Base-by-base conservation (phyloP, 225 moss, liverwort and hornwort species). In the Takakia lepidozioides region DNA sequence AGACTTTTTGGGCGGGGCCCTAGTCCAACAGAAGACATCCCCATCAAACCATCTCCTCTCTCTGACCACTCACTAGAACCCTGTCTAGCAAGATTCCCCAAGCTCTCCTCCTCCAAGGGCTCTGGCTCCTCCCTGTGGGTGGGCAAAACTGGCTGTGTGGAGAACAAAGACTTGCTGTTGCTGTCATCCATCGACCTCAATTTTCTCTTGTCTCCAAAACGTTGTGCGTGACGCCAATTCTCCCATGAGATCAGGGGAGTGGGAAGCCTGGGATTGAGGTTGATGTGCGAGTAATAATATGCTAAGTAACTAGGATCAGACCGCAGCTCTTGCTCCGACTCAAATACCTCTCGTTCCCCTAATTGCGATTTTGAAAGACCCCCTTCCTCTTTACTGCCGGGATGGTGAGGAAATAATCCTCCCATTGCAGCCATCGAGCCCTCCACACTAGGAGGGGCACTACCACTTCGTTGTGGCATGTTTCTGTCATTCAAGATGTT, bases 361-460 rank as follows among this genome's bases (percentile, higher is more conserved):
- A 71, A 20, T 46, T 68, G 69, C 2, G 65, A 51, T 25, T 69
- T 82, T 4, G 62, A 54, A 17, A 65, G 43, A 1, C 81, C 79
- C 15, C 43, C 58, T 22, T 54, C 67, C 19, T 48, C 46, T 16
- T 68, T 60, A 48, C 83, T 71, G 24, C 78, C 84, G 42, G 32
- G 32, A 11, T 32, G 7, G 16, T 85, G 72, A 1, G 27, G 42
- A 59, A 98, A 85, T 8, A 98, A 54, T n/a, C 77, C 77, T 15
- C 75, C 81, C 68, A 98, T 85, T 16, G 98, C 81, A 1, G 73
- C 82, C 66, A 79, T 51, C 2, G 98, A 98, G 3, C 91, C 98
- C 68, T 98, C 98, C 51, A 98, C 98, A 59, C 91, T 98, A 0
- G 98, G 98, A 57, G 98, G 98, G 8, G 98, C 98, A 57, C 98